A percentile compares a stretch with the other conserved stretches of the same genome.
Conservation (phyloP, 1,284 basidiomycete genomes). For the Marasmius oreades region DNA sequence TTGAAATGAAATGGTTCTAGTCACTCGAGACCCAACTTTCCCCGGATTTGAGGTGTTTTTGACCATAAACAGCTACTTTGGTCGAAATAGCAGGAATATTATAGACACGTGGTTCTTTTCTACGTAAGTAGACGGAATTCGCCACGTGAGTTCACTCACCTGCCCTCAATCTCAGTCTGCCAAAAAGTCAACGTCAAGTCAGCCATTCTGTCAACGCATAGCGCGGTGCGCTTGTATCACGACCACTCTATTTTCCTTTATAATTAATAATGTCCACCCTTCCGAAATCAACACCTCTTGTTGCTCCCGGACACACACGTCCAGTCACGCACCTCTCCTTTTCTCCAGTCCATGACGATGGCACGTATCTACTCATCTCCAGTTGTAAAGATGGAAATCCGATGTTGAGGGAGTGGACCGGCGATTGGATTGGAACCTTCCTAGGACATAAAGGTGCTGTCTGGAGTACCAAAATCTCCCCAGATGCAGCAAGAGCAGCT, state of each 20-base stretch:
- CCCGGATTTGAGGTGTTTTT: too few species aligned
- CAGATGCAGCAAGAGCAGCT: constrained; percentile 81
- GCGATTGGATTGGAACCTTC: constrained; percentile 99
- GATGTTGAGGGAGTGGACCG: constrained; percentile 95
- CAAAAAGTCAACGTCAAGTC: neutral
- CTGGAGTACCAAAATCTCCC: constrained; percentile 94
- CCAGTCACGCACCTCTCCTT: constrained; percentile 95
- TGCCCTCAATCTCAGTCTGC: neutral
- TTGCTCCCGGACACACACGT: constrained; percentile 78
- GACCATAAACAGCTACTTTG: too few species aligned
- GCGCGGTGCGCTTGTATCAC: constrained; percentile 61
- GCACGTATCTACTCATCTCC: constrained; percentile 84
- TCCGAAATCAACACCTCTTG: constrained; percentile 68
- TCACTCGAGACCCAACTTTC: too few species aligned
- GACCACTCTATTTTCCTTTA: constrained; percentile 27
- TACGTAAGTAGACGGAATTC: too few species aligned
- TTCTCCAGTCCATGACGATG: constrained; percentile 80
- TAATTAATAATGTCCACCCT: constrained; percentile 47
- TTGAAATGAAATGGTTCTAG: too few species aligned
- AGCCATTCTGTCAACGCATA: constrained; percentile 25
- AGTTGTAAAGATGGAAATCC: constrained; percentile 97
- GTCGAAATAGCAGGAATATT: too few species aligned
- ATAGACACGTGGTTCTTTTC: too few species aligned
- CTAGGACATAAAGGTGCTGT: constrained; percentile 98
- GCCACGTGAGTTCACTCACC: neutral